These are phyloP conservation scores for Escovopsis sp. DNA, from an alignment of 2,329 filamentous ascomycete species.

Conservation along the genomic window DNA sequence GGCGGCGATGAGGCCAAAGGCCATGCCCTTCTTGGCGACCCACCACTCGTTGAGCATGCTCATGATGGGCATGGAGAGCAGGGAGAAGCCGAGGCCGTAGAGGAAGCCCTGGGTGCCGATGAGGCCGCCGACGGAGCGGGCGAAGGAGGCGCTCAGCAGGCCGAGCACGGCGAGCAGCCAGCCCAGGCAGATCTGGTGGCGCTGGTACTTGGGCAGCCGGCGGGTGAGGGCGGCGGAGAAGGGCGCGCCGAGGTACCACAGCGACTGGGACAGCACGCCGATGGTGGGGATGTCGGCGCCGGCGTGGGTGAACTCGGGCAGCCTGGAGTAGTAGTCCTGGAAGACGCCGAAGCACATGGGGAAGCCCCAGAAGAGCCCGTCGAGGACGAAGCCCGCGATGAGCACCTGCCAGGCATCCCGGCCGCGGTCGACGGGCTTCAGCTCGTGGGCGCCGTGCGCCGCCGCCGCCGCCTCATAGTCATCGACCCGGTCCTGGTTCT, in stretches of 20 bases:
- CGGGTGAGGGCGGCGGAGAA: slow-evolving; percentile 10
- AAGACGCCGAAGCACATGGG: slow-evolving; percentile 15
- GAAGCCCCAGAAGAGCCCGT: slow-evolving; percentile 14
- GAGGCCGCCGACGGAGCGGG: slow-evolving; percentile 16
- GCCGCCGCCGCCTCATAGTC: not conserved
- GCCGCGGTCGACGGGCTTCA: slow-evolving; percentile 12
- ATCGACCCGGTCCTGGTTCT: no score
- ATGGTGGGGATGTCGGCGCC: slow-evolving; percentile 11
- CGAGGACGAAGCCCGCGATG: slow-evolving; percentile 11
- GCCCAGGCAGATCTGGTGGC: slow-evolving; percentile 22
- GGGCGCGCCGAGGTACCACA: slow-evolving; percentile 14
- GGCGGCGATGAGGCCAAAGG: slow-evolving; percentile 19
- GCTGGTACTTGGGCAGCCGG: slow-evolving; percentile 10
- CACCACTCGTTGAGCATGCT: slow-evolving; percentile 26
- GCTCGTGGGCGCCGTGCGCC: not conserved
- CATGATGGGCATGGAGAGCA: slow-evolving; percentile 23
- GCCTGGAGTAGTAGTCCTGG: slow-evolving; percentile 14
- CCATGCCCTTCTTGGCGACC: slow-evolving; percentile 23
- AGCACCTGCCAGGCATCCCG: slow-evolving; percentile 11
- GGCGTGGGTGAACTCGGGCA: slow-evolving; percentile 11
- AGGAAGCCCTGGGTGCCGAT: slow-evolving; percentile 26
- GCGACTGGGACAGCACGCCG: slow-evolving; percentile 13
- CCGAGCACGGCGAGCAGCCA: slow-evolving; percentile 25
- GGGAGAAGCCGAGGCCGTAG: slow-evolving; percentile 24
- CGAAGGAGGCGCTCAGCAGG: slow-evolving; percentile 20